Evolutionary conservation across 2,329 filamentous ascomycete species (phyloP), one percentile per base, ranked within the genome.

Genomic region (Tolypocladium cylindrosporum): DNA sequence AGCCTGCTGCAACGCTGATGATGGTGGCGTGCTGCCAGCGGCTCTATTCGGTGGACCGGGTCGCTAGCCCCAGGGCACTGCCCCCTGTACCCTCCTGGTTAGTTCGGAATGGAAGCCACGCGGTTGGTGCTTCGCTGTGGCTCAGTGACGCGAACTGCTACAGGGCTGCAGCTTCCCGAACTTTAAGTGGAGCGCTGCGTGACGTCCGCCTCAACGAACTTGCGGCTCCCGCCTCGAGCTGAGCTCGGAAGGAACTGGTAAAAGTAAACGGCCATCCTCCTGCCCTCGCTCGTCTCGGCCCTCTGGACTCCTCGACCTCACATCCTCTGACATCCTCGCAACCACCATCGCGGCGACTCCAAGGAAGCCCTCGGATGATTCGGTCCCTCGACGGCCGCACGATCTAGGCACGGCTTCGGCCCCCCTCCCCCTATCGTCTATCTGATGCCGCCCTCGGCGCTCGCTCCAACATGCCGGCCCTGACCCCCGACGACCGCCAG

Each of bases 401-500:
- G 9, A 52, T 31, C 31, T 52, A 4, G 4, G 48, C 31, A 21
- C 31, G 31, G 24, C 45, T 31, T 14, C 48, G 6, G 24, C 48
- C 14, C 19, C 14, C 43, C 48, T 21, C 48, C 48, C 1, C 48
- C 3, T n/a, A 31, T 37, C 31, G 3, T 5, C 45, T 7, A 52
- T n/a, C 41, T 42, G 41, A 40, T 52, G 48, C 19, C 8, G 48
- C 10, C 31, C 48, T 1, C 14, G 10, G 19, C 48, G 11, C 48
- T 21, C 31, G 13, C 42, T 24, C 16, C 57, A 55, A 36, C 39
- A 73, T 73, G 71, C 62, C 69, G 56, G 62, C 66, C 52, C 61
- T 66, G 45, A 69, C 65, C 57, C 63, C 67, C 59, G 65, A 73
- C 61, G 72, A 71, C 57, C 77, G 77, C 61, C 73, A 75, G 59